Base-by-base conservation (phyloP, 148 eudicot genomes). In the Pouteria glomerata region DNA sequence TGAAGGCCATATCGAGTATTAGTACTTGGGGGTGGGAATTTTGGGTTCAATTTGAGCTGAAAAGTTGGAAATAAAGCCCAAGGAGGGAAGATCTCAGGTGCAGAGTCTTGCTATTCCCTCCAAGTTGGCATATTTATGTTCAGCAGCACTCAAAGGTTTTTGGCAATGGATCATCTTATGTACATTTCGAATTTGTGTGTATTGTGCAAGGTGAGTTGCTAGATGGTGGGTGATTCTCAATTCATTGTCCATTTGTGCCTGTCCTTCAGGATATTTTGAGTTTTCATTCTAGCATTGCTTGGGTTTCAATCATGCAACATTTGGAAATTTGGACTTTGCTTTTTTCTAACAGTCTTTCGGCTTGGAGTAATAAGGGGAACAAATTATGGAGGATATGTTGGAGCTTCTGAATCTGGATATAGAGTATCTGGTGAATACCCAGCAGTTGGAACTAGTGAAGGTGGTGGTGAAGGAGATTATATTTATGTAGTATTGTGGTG, bases 201-300 rank as follows among this genome's bases (percentile, higher is more conserved):
- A 53, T 77, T 73, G 66, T 78, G 66, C 75, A 52, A 73, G 84
- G 85, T 75, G 60, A 77, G 75, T 59, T 83, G 71, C 73, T 71
- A 72, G 81, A 76, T 73, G 74, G 83, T 76, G 77, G 64, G 75
- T 82, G 76, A 74, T 79, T 73, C 72, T 77, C 77, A 77, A 72
- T 75, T 73, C 78, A 56, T 82, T 80, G 78, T 79, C 81, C 73
- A 72, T 53, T 70, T 66, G 72, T 50, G 77, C 68, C 65, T 74
- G 14, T n/a, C 56, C 26, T 57, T 55, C 21, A 3, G 63, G 53
- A 16, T 21, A 14, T 18, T 41, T 70, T 56, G 37, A 41, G 44
- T 35, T 52, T 24, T 63, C 57, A 65, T 77, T 65, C 7, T 24
- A 3, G 35, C 44, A 56, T 14, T 66, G 60, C 69, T 69, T 64